These are phyloP conservation scores for Sarocladium strictum DNA, from an alignment of 2,329 filamentous ascomycete genomes.

Conservation along the genomic window DNA sequence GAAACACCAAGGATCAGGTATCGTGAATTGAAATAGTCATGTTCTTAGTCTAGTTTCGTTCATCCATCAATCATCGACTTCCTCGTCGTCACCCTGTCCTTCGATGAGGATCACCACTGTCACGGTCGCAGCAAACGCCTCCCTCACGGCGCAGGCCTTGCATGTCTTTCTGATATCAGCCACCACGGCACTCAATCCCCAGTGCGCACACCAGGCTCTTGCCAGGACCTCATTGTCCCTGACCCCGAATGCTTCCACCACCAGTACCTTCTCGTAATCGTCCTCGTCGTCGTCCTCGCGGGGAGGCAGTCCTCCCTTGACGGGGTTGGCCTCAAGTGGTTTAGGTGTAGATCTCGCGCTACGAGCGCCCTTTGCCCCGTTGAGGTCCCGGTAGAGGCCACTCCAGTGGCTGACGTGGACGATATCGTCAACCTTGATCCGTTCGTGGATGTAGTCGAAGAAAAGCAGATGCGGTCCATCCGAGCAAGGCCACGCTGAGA, in stretches of 20 bases:
- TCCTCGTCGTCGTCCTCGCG: conserved; percentile 29
- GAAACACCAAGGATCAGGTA: neutral
- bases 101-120: conserved; percentile 67
- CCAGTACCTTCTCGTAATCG: conserved; percentile 61
- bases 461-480: conserved; percentile 64
- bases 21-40: neutral
- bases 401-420: conserved; percentile 63
- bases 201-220: conserved; percentile 71
- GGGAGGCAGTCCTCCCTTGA: neutral
- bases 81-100: conserved; percentile 37
- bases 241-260: conserved; percentile 67
- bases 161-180: conserved; percentile 65
- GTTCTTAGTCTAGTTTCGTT: neutral
- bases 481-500: conserved; percentile 59
- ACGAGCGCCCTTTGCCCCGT: conserved; percentile 11
- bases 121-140: conserved; percentile 68
- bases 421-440: conserved; percentile 57
- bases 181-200: conserved; percentile 65
- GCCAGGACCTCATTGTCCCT: conserved; percentile 71
- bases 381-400: conserved; percentile 27
- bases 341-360: conserved; percentile 37
- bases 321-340: conserved; percentile 17
- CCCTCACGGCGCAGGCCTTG: conserved; percentile 67
- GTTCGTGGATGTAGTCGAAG: conserved; percentile 60
- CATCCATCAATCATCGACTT: conserved; percentile 18